Evolutionary conservation across 257 asterid species (phyloP).

Genomic region (Rehmannia glutinosa): DNA sequence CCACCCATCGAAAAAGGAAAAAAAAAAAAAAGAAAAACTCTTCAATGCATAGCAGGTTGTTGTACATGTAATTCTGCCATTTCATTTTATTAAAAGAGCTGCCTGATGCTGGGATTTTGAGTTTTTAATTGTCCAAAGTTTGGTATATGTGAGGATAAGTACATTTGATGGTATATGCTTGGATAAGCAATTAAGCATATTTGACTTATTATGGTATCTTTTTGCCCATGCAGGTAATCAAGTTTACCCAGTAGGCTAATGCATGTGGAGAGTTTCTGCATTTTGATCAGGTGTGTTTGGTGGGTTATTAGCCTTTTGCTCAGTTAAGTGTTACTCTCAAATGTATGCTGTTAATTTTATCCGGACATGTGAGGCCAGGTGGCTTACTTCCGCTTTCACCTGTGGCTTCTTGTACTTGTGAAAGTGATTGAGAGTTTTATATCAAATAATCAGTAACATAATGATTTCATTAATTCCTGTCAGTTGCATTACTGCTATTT

Average conservation of each 20-base stretch:
- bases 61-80: too few relatives aligned
- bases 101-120: too few relatives aligned
- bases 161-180: background rate
- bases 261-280: constrained; percentile 18
- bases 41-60: background rate
- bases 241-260: constrained; percentile 18
- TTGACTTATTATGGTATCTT: background rate
- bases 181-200: background rate
- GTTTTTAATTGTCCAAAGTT: too few relatives aligned
- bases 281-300: constrained; percentile 28
- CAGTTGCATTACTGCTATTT: background rate
- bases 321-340: constrained; percentile 8
- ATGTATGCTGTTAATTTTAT: constrained; percentile 21
- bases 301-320: constrained; percentile 17
- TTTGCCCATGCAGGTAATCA: constrained; percentile 25
- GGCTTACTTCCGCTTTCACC: constrained; percentile 12
- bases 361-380: constrained; percentile 15
- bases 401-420: constrained; percentile 17
- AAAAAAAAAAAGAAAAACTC: background rate
- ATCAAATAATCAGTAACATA: constrained; percentile 17
- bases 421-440: constrained; percentile 23
- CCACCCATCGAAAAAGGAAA: background rate
- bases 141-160: background rate
- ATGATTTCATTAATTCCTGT: constrained; percentile 6
- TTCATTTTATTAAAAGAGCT: too few relatives aligned